phyloP scores from a whole-genome alignment of 257 asterid genomes.

The Marsdenia floribunda region DNA sequence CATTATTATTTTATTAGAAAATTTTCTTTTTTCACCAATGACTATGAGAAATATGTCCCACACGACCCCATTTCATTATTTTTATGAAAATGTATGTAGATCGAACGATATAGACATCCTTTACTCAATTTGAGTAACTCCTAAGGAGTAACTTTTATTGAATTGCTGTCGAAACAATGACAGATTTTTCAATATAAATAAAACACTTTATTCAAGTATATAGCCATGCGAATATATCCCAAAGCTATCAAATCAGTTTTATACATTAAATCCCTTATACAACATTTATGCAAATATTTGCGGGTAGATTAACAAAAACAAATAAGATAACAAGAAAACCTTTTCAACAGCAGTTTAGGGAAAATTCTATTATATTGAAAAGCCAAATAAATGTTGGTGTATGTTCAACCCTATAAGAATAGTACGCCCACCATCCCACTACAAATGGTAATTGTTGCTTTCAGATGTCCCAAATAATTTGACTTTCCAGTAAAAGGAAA shows the following conservation, averaged over 20 bases:
- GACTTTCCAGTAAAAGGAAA: neutral
- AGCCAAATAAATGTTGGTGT: neutral
- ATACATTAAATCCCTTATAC: neutral
- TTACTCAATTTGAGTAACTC: no score
- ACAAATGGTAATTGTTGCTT: neutral
- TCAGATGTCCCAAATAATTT: neutral
- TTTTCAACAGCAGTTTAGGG: neutral
- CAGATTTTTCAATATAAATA: no score
- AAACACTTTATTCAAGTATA: no score
- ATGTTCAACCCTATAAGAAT: neutral
- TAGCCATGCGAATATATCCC: no score
- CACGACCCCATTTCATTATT: no score
- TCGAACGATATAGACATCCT: no score
- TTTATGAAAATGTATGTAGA: no score
- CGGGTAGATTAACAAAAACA: neutral
- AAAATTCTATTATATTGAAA: neutral
- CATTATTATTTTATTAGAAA: no score
- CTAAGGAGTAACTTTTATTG: no score
- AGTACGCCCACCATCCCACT: neutral
- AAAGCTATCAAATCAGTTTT: neutral
- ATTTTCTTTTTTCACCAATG: no score
- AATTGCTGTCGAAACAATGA: no score
- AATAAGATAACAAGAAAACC: neutral
- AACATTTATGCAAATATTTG: neutral
- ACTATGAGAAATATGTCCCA: no score